phyloP scores from a whole-genome alignment of 2,329 filamentous ascomycete genomes.

The Raffaelea deltoideospora region DNA sequence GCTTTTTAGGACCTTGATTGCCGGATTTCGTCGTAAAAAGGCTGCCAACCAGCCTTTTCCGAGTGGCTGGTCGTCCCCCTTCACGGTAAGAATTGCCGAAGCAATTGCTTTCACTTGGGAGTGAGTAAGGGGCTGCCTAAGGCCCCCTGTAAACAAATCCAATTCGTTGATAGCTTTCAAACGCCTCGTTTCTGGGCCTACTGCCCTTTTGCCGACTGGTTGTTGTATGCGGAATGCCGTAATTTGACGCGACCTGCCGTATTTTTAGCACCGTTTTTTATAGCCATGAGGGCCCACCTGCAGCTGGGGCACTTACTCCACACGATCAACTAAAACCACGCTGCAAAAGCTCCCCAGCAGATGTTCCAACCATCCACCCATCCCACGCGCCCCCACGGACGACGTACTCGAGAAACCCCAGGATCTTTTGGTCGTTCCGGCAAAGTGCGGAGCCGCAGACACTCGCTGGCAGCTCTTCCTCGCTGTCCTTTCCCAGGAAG shows the following conservation, averaged over 20 bases:
- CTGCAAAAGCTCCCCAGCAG: no score
- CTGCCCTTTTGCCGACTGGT: background rate
- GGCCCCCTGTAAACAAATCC: background rate
- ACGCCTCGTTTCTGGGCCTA: background rate
- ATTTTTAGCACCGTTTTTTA: background rate
- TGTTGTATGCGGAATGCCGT: background rate
- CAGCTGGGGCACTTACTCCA: no score
- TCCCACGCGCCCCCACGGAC: no score
- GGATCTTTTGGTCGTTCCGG: background rate
- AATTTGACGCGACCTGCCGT: background rate
- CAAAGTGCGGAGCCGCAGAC: background rate
- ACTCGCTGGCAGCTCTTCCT: background rate
- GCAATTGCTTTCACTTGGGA: background rate
- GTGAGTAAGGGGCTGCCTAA: background rate
- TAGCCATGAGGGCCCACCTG: background rate
- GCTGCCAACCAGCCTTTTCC: background rate
- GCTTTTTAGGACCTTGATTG: background rate
- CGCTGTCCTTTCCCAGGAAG: background rate
- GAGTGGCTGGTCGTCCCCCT: background rate
- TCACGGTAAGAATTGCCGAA: background rate
- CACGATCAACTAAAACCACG: no score
- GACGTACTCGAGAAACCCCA: background rate
- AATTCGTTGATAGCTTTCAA: background rate
- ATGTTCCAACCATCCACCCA: no score
- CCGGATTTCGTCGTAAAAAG: background rate